Percentiles rank a stretch among this genome's conserved stretches.
These are phyloP conservation scores for Penicillium macrosclerotiorum DNA, from an alignment of 495 filamentous ascomycete species.

Conservation along the genomic window DNA sequence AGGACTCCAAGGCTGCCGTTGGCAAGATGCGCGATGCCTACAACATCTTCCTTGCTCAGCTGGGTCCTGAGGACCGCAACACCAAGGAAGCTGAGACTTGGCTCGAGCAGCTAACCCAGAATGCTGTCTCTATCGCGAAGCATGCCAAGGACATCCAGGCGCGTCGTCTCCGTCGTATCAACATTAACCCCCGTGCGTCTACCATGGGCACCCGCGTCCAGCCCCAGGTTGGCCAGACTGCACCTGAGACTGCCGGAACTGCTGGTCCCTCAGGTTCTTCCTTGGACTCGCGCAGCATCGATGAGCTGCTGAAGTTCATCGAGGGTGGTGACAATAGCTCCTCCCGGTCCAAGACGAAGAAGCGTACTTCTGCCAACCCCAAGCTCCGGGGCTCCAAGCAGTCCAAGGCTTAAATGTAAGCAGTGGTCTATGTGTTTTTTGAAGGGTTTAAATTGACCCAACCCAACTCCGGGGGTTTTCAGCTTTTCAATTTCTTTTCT, in stretches of 20 bases:
- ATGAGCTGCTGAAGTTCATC: slow-evolving; percentile 84
- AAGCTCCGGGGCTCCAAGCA: slow-evolving; percentile 59
- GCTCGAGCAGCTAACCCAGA: slow-evolving; percentile 94
- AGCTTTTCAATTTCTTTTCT: slow-evolving; percentile 19
- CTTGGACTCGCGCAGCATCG: slow-evolving; percentile 73
- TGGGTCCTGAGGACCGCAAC: slow-evolving; percentile 87
- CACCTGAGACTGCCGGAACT: slow-evolving; percentile 43
- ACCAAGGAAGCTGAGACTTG: slow-evolving; percentile 92
- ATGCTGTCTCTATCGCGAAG: slow-evolving; percentile 89
- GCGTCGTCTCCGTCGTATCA: slow-evolving; percentile 60
- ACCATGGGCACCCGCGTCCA: slow-evolving; percentile 51
- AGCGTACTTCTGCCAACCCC: slow-evolving; percentile 68
- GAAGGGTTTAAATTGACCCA: neutral
- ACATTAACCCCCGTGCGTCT: slow-evolving; percentile 53
- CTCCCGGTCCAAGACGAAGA: slow-evolving; percentile 57
- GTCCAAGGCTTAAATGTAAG: slow-evolving; percentile 26
- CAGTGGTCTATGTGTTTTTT: neutral
- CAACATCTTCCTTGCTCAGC: slow-evolving; percentile 83
- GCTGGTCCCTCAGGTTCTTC: slow-evolving; percentile 28
- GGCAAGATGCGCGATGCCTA: slow-evolving; percentile 91
- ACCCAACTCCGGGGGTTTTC: neutral
- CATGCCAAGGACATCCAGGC: slow-evolving; percentile 83
- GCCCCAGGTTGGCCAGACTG: slow-evolving; percentile 54
- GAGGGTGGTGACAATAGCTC: slow-evolving; percentile 64
- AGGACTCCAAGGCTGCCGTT: slow-evolving; percentile 87